Conservation (phyloP, 73 alveolate species). For the Effrenium voratum region DNA sequence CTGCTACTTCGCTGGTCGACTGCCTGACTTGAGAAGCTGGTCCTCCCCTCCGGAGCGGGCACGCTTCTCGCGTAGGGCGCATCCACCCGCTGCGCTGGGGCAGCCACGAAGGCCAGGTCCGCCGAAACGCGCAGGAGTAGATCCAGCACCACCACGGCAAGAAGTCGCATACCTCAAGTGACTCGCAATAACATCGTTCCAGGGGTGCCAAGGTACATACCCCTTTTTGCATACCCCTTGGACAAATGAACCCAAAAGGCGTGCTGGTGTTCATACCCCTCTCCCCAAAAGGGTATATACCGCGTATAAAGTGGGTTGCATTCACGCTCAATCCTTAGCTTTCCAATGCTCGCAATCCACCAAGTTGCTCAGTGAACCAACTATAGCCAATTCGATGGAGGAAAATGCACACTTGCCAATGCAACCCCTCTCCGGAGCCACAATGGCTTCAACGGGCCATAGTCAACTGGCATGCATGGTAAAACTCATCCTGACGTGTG, state of each 20-base stretch:
- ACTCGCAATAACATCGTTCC: background rate
- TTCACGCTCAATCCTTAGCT: background rate
- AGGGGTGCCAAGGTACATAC: background rate
- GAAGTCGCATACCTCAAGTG: background rate
- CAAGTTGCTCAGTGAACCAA: constrained; percentile 21
- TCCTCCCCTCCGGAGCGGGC: constrained; percentile 5
- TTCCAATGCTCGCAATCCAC: no score
- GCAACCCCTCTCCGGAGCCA: constrained; percentile 52
- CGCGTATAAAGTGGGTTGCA: background rate
- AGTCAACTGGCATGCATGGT: no score
- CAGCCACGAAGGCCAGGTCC: constrained; percentile 19
- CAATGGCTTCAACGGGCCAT: constrained; percentile 40
- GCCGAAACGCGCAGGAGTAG: background rate
- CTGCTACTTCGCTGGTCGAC: background rate
- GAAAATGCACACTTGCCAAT: constrained; percentile 37
- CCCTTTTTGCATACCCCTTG: no score
- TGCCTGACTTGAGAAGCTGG: background rate
- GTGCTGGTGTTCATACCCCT: background rate
- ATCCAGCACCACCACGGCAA: background rate
- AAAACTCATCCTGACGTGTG: no score
- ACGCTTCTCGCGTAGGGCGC: background rate
- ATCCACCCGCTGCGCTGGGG: background rate
- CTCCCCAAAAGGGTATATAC: background rate
- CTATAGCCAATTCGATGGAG: background rate
- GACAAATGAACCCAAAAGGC: background rate